phyloP scores from a whole-genome alignment of 108 stramenopile genomes.

The Skeletonema menzelii region DNA sequence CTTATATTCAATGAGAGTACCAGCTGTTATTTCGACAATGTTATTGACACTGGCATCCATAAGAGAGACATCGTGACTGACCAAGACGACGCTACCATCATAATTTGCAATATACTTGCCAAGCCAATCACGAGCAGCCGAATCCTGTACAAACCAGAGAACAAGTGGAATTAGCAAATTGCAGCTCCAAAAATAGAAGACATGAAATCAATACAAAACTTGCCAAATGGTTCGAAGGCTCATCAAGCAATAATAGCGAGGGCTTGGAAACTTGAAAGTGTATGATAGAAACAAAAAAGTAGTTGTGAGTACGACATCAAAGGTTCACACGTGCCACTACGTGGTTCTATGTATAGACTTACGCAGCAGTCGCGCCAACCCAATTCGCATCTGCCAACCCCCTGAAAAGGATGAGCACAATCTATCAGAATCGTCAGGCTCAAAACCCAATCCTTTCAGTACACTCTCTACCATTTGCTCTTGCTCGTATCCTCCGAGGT shows the following conservation, averaged over 20 bases:
- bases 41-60: conserved; percentile 57
- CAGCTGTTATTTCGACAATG: conserved; percentile 69
- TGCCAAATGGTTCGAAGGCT: conserved; percentile 44
- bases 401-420: conserved; percentile 75
- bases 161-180: too few relatives aligned
- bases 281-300: too few relatives aligned
- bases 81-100: conserved; percentile 66
- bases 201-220: too few relatives aligned
- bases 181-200: too few relatives aligned
- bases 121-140: conserved; percentile 62
- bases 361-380: conserved; percentile 65
- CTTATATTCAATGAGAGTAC: conserved; percentile 41
- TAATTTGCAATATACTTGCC: conserved; percentile 67
- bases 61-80: conserved; percentile 73
- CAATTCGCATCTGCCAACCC: conserved; percentile 90
- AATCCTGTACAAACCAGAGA: conserved; percentile 54
- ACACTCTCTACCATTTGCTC: conserved; percentile 72
- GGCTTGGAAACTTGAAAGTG: conserved; percentile 77
- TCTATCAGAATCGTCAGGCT: conserved; percentile 47
- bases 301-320: too few relatives aligned
- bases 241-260: conserved; percentile 70
- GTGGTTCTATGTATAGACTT: too few relatives aligned
- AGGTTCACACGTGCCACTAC: too few relatives aligned
- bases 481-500: conserved; percentile 70
- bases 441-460: conserved; percentile 79